Conservation (phyloP, 2,329 filamentous ascomycete species). For the Colletotrichum kahawae region DNA sequence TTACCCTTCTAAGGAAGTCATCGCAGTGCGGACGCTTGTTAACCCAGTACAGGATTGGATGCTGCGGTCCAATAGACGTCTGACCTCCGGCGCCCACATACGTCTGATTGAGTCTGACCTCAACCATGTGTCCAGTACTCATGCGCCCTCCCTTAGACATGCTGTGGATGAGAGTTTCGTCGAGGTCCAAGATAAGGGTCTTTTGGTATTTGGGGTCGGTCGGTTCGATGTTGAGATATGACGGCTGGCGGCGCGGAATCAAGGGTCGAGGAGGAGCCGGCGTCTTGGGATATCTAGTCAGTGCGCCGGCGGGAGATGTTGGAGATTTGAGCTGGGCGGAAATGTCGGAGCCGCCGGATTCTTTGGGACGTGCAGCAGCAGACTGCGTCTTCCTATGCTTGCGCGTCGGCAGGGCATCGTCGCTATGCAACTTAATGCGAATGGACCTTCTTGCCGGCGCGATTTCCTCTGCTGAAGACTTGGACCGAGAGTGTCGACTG, state of each 20-base stretch:
- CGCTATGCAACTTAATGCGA: slow-evolving; percentile 86
- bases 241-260: slow-evolving; percentile 87
- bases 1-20: slow-evolving; percentile 86
- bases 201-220: slow-evolving; percentile 72
- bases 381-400: slow-evolving; percentile 70
- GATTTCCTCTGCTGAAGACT: slow-evolving; percentile 69
- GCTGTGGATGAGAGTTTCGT: slow-evolving; percentile 97
- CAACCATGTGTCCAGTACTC: slow-evolving; percentile 98
- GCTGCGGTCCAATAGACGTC: slow-evolving; percentile 77
- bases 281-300: slow-evolving; percentile 90
- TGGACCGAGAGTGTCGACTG: slow-evolving; percentile 65
- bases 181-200: slow-evolving; percentile 92
- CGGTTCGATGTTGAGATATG: slow-evolving; percentile 72
- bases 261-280: slow-evolving; percentile 89
- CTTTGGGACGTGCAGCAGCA: slow-evolving; percentile 46
- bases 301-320: slow-evolving; percentile 76
- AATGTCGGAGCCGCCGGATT: slow-evolving; percentile 53
- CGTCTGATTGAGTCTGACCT: slow-evolving; percentile 84
- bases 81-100: slow-evolving; percentile 71
- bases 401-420: slow-evolving; percentile 75
- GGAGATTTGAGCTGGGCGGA: slow-evolving; percentile 92
- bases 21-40: slow-evolving; percentile 98
- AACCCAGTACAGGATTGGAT: slow-evolving; percentile 98
- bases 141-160: slow-evolving; percentile 96
- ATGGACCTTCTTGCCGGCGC: slow-evolving; percentile 79